A percentile compares a stretch with the other conserved stretches of the same genome.
Conservation (phyloP, 352 stramenopile species). For the Phytophthora ohioensis region DNA sequence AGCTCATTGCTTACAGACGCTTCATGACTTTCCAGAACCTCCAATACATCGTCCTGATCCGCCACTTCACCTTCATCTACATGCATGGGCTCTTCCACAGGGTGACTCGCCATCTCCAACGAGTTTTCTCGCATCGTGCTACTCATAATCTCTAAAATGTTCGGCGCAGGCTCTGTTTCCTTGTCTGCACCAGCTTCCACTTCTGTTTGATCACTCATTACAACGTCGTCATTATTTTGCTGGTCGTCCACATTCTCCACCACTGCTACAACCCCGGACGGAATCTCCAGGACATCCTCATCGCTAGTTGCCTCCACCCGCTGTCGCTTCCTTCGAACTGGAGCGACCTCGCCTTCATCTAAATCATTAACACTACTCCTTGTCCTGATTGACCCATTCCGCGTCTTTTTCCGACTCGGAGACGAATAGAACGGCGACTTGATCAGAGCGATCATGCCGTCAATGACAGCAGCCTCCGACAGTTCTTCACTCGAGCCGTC, state of each 20-base stretch:
- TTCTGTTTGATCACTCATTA: slow-evolving; percentile 23
- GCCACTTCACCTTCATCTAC: slow-evolving; percentile 41
- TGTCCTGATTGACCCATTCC: slow-evolving; percentile 11
- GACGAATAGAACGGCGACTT: slow-evolving; percentile 46
- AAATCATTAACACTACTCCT: slow-evolving; percentile 22
- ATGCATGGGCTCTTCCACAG: slow-evolving; percentile 41
- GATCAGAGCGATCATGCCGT: slow-evolving; percentile 62
- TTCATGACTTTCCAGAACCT: slow-evolving; percentile 6
- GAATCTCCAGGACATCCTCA: slow-evolving; percentile 20
- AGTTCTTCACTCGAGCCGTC: slow-evolving; percentile 59
- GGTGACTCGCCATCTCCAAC: slow-evolving; percentile 50
- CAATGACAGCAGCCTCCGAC: slow-evolving; percentile 64
- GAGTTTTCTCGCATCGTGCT: slow-evolving; percentile 27
- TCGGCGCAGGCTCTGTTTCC: slow-evolving; percentile 28
- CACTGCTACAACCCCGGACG: slow-evolving; percentile 19
- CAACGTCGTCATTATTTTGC: slow-evolving; percentile 20
- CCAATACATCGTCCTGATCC: slow-evolving; percentile 14
- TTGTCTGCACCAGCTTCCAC: slow-evolving; percentile 5
- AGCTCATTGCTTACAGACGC: background rate
- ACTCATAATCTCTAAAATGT: slow-evolving; percentile 45
- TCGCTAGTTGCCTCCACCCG: slow-evolving; percentile 16
- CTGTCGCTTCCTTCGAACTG: slow-evolving; percentile 35
- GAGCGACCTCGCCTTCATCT: slow-evolving; percentile 12
- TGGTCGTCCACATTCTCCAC: slow-evolving; percentile 25
- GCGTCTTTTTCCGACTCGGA: slow-evolving; percentile 18